Evolutionary conservation across 1,284 basidiomycete genomes (phyloP).

Genomic region (Chalciporus piperatoides): DNA sequence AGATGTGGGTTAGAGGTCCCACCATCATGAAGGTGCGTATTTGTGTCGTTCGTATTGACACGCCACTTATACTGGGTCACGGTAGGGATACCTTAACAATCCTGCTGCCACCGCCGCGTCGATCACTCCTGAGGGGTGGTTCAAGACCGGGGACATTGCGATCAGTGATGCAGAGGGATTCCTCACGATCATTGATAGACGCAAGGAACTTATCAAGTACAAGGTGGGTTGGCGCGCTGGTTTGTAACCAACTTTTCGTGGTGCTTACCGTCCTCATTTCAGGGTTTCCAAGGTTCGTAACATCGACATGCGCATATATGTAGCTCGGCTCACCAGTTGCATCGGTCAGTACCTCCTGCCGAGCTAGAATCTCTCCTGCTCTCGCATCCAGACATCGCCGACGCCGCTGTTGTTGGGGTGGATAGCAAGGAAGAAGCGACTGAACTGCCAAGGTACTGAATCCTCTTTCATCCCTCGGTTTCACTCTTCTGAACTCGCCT

Average conservation of each 20-base stretch:
- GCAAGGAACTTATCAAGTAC: slow-evolving; percentile 85
- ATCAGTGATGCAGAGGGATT: slow-evolving; percentile 60
- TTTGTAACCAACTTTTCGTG: background rate
- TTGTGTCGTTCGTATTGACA: background rate
- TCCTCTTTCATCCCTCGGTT: background rate
- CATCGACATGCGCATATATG: slow-evolving; percentile 18
- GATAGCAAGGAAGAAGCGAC: slow-evolving; percentile 60
- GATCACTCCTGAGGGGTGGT: slow-evolving; percentile 74
- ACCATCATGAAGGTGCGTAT: slow-evolving; percentile 70
- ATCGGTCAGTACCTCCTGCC: slow-evolving; percentile 67
- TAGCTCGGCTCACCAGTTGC: slow-evolving; percentile 16
- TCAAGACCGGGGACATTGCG: slow-evolving; percentile 82
- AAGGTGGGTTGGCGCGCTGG: slow-evolving; percentile 41
- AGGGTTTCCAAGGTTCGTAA: slow-evolving; percentile 59
- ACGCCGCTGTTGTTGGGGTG: slow-evolving; percentile 73
- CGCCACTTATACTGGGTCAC: background rate
- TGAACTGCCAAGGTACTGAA: slow-evolving; percentile 65
- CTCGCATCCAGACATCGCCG: slow-evolving; percentile 66
- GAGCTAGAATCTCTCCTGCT: slow-evolving; percentile 76
- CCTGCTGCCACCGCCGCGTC: slow-evolving; percentile 57
- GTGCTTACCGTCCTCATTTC: background rate
- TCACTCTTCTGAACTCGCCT: background rate
- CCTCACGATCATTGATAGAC: slow-evolving; percentile 63
- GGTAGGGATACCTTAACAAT: slow-evolving; percentile 67
- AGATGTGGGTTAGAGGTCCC: slow-evolving; percentile 78